Base-by-base conservation (phyloP, 2,329 filamentous ascomycete species). In the Tolypocladium tropicale region DNA sequence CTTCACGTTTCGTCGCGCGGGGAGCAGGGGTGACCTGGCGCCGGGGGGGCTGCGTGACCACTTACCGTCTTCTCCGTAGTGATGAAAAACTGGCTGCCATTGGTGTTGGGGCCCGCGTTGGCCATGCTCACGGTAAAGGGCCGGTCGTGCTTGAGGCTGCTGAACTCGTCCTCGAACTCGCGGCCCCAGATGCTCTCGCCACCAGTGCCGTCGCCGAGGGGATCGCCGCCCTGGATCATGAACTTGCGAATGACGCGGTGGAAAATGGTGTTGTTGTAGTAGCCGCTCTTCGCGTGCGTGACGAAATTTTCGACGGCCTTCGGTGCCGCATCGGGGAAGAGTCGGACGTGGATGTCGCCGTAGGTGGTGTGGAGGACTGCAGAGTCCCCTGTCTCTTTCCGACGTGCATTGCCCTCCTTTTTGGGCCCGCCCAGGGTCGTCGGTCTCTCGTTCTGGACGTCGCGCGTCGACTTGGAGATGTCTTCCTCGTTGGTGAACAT, bases 201-300 rank as follows among this genome's bases (percentile, higher is more conserved):
- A 21, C 94, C 94, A 51, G 90, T 83, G 1, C 95, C 94, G 1
- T 92, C 95, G 2, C 93, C 93, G 0, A 91, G 88, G 0, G 95
- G 94, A 67, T 99, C 95, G 49, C 94, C 94, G 53, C 93, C 91
- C 71, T 99, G 94, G 46, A 99, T 96, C 95, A 99, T 99, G 75
- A 99, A 99, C 67, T 96, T 96, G 59, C 89, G 85, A 64, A 99
- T 99, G 7, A 99, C 88, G 36, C 94, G 87, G 72, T 99, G 94
- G 78, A 99, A 99, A 63, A 96, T 93, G 36, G 93, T 92, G 72
- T 90, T 90, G 76, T 99, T 97, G 77, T 99, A 99, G 71, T 99
- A 99, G 1, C 90, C 90, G 57, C 85, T 87, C 65, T 86, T 88
- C 3, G 90, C 83, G 66, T 97, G 94, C 0, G 90, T 95, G 55